Base-by-base conservation (phyloP, 1,139 yeast genomes). In the Suhomyces maxii region DNA sequence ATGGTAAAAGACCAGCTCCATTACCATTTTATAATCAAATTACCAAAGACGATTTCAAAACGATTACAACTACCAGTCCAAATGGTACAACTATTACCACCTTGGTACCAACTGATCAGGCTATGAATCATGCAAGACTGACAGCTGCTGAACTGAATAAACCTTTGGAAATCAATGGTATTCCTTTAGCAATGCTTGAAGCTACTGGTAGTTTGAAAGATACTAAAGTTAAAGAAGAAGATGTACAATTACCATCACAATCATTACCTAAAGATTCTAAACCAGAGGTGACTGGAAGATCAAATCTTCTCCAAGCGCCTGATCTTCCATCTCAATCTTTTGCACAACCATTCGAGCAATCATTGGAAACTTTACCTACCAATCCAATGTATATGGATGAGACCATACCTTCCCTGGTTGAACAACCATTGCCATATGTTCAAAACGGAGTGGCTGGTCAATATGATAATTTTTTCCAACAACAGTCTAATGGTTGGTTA, bases 1-100 rank as follows among this genome's bases (percentile, higher is more conserved):
- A 41, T 11, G 26, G 18, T n/a, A 33, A 40, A 40, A 67, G 67
- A 53, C 77, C 86, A 2, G 77, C 82, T 8, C 97, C 97, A 6
- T 70, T 90, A 40, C 97, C 97, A n/a, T 87, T 90, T 60, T 90
- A 89, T 65, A 89, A 88, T 61, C 96, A 89, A 63, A 90, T 90
- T 57, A 86, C 95, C n/a, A 85, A 84, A 59, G 97, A 90, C 61
- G 95, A 89, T 64, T 90, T 89, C 68, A 84, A 85, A 42, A 86
- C 96, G 0, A 83, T 87, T 26, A 85, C 91, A 1, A 83, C 89
- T 2, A 89, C 96, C 0, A 86, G 96, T 0, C 96, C 97, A 2
- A 89, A 89, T 56, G 97, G 97, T 47, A 90, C 97, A 0, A 89
- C 97, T 0, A 78, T 89, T 18, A 89, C 97, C 0, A 89, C 93